Evolutionary conservation across 202 grass and related monocot species (phyloP).

Genomic region (Dendrocalamus latiflorus): DNA sequence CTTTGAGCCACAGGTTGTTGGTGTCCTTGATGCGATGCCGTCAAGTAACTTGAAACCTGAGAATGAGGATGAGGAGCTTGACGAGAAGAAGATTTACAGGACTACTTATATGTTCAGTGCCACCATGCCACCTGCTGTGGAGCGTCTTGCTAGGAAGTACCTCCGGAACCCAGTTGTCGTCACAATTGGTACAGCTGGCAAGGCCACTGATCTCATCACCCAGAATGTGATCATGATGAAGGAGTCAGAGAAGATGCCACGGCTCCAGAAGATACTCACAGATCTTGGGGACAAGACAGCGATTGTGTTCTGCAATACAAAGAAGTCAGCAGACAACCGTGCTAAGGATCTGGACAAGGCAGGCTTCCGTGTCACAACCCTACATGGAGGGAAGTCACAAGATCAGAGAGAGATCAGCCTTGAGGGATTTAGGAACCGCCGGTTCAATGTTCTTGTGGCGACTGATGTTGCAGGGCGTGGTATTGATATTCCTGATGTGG

Average conservation of each 20-base stretch:
- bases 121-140: conserved; percentile 88
- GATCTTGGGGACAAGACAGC: conserved; percentile 89
- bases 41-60: conserved; percentile 96
- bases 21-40: conserved; percentile 88
- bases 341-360: conserved; percentile 79
- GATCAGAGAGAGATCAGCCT: conserved; percentile 92
- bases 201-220: conserved; percentile 90
- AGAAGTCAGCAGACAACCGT: conserved; percentile 72
- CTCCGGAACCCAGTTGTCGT: conserved; percentile 92
- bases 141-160: conserved; percentile 92
- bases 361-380: conserved; percentile 79
- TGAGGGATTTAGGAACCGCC: conserved; percentile 79
- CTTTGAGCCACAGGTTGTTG: conserved; percentile 91
- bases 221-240: conserved; percentile 90
- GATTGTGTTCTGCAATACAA: conserved; percentile 92
- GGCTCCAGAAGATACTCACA: conserved; percentile 68
- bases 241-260: conserved; percentile 77
- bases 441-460: conserved; percentile 96
- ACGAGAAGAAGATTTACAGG: conserved; percentile 85
- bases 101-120: conserved; percentile 99
- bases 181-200: conserved; percentile 89
- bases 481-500: conserved; percentile 98
- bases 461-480: conserved; percentile 95
- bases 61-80: conserved; percentile 95
- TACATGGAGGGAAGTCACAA: conserved; percentile 91